Percentiles rank a stretch among this genome's conserved stretches.
Conservation (phyloP, 176 grass and related monocot species). For the Calamus simplicifolius region DNA sequence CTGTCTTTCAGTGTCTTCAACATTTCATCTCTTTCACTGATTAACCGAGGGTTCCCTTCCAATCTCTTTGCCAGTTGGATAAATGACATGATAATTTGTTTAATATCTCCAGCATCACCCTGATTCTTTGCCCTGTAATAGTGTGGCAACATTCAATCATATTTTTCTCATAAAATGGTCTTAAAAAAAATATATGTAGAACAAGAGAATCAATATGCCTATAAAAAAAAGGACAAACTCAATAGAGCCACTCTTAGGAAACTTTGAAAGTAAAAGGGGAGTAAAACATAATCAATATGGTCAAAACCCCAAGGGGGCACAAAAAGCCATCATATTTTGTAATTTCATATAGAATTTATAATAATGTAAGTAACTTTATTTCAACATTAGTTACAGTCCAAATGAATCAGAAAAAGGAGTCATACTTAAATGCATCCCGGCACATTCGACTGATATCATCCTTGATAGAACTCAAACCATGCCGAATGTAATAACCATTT, state of each 20-base stretch:
- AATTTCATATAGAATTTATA: no score
- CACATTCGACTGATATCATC: slow-evolving; percentile 97
- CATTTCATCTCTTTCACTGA: slow-evolving; percentile 58
- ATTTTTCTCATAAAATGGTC: no score
- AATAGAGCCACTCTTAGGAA: no score
- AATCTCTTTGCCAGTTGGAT: slow-evolving; percentile 92
- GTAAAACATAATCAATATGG: no score
- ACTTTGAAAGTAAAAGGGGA: no score
- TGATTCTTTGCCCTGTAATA: slow-evolving; percentile 58
- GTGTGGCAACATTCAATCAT: not conserved
- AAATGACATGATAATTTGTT: slow-evolving; percentile 84
- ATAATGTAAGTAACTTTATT: no score
- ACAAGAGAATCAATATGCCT: no score
- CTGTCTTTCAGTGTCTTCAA: slow-evolving; percentile 42
- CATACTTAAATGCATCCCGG: slow-evolving; percentile 89
- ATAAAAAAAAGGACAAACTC: no score
- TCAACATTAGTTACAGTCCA: not conserved
- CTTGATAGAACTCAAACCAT: slow-evolving; percentile 79
- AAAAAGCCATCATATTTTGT: no score
- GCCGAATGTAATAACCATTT: slow-evolving; percentile 86
- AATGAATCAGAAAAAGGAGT: not conserved
- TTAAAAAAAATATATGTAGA: no score
- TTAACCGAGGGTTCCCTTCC: slow-evolving; percentile 51
- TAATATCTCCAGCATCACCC: slow-evolving; percentile 67
- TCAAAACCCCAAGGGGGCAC: no score